Conservation (phyloP, 768 basidiomycete genomes). For the Mycena capillaripes region DNA sequence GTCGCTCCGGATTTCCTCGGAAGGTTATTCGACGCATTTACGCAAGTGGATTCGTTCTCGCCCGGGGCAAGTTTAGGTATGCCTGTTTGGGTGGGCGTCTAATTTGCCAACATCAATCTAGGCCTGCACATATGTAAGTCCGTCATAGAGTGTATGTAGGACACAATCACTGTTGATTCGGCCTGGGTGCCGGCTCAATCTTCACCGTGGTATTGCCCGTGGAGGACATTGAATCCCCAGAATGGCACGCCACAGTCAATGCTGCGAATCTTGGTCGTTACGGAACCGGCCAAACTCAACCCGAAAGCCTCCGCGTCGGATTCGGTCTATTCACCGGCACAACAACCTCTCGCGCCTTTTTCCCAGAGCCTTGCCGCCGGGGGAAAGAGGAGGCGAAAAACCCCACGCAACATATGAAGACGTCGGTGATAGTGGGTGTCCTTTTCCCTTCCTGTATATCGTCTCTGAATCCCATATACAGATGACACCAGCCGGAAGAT, state of each 20-base stretch:
- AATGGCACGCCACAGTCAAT: background rate
- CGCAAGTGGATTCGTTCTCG: constrained; percentile 29
- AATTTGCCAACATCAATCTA: background rate
- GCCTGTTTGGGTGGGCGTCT: background rate
- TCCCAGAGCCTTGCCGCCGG: background rate
- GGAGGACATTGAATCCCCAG: background rate
- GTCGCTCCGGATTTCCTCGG: constrained; percentile 25
- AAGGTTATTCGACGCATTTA: constrained; percentile 28
- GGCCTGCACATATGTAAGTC: constrained; percentile 29
- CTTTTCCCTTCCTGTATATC: background rate
- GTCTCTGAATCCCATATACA: background rate
- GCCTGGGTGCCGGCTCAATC: background rate
- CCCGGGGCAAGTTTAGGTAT: constrained; percentile 27
- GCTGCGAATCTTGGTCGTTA: background rate
- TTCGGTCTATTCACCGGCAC: background rate
- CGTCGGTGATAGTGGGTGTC: constrained; percentile 30
- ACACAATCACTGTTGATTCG: constrained; percentile 22
- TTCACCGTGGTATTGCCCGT: constrained; percentile 28
- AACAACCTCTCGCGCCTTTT: too few species aligned
- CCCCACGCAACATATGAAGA: constrained; percentile 14
- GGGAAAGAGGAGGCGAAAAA: background rate
- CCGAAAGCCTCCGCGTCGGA: background rate
- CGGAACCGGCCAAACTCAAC: background rate
- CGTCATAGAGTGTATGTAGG: constrained; percentile 25
- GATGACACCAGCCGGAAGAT: constrained; percentile 33